A percentile compares a stretch with the other conserved stretches of the same genome.
phyloP scores from a whole-genome alignment of 345 rosid genomes.

The Viola odorata region DNA sequence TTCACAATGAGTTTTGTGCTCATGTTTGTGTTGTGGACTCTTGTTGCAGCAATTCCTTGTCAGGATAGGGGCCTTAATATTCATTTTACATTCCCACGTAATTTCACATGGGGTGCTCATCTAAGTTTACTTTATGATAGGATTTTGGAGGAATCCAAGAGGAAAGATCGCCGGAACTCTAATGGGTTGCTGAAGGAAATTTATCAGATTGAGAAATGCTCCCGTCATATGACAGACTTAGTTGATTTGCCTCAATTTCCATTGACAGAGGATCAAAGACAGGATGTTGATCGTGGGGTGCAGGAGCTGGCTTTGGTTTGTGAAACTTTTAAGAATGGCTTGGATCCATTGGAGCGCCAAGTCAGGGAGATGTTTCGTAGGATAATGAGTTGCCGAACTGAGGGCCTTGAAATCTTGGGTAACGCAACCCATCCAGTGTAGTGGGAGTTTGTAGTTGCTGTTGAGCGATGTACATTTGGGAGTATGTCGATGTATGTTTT shows the following conservation, averaged over 20 bases:
- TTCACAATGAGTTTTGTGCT: conserved; percentile 31
- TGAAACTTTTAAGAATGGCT: conserved; percentile 26
- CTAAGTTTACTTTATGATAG: conserved; percentile 26
- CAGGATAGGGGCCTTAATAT: conserved; percentile 35
- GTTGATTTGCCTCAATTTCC: conserved; percentile 31
- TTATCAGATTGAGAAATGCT: conserved; percentile 24
- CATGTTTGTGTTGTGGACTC: conserved; percentile 32
- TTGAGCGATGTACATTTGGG: conserved; percentile 18
- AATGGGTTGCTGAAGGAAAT: conserved; percentile 36
- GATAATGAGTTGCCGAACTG: conserved; percentile 30
- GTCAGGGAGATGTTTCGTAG: conserved; percentile 34
- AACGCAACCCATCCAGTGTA: conserved; percentile 3
- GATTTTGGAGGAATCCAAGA: conserved; percentile 38
- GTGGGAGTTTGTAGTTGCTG: conserved; percentile 2
- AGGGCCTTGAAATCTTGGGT: conserved; percentile 26
- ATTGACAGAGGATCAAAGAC: conserved; percentile 21
- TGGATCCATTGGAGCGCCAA: conserved; percentile 35
- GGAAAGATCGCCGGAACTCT: conserved; percentile 19
- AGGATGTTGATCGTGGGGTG: conserved; percentile 17
- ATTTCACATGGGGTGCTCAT: conserved; percentile 22
- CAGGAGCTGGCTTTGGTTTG: conserved; percentile 24
- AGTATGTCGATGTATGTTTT: neutral
- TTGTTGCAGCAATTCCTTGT: conserved; percentile 44
- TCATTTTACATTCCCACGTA: conserved; percentile 27
- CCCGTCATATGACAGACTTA: conserved; percentile 25